Percentiles rank a stretch among this genome's conserved stretches.
phyloP scores from a whole-genome alignment of 2,329 filamentous ascomycete genomes.

The Calonectria pauciramosa region DNA sequence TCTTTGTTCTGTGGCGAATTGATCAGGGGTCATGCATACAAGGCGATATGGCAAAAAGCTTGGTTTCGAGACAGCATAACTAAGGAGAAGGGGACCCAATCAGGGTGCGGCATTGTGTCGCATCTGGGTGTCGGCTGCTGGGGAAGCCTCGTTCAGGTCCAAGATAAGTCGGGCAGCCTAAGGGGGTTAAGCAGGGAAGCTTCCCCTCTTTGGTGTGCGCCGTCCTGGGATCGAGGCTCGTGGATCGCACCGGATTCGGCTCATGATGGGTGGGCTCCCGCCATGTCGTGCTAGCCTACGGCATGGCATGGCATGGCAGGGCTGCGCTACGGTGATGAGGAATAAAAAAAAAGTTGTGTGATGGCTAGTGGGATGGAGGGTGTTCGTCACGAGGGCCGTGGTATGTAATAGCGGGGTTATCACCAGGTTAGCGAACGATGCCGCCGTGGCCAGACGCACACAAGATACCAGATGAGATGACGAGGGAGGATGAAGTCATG shows the following conservation, averaged over 20 bases:
- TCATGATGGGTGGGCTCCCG: neutral
- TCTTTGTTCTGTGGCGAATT: conserved; percentile 43
- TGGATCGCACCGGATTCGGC: conserved; percentile 27
- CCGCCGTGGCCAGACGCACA: neutral
- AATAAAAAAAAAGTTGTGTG: conserved; percentile 20
- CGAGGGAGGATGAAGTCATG: conserved; percentile 35
- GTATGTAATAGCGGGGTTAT: conserved; percentile 36
- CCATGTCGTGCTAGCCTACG: conserved; percentile 22
- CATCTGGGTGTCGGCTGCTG: neutral
- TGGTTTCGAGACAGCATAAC: conserved; percentile 10
- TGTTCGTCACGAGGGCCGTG: conserved; percentile 41
- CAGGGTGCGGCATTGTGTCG: conserved; percentile 1
- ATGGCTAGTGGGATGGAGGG: conserved; percentile 32
- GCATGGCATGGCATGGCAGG: conserved; percentile 27
- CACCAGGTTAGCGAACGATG: conserved; percentile 29
- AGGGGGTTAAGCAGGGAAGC: conserved; percentile 23
- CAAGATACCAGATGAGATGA: conserved; percentile 18
- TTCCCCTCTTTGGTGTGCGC: conserved; percentile 26
- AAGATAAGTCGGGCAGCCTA: conserved; percentile 14
- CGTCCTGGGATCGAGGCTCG: conserved; percentile 29
- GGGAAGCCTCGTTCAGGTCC: neutral
- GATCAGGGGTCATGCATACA: conserved; percentile 23
- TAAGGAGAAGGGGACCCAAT: conserved; percentile 9
- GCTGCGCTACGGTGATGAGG: conserved; percentile 8
- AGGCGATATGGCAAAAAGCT: conserved; percentile 4